Base-by-base conservation (phyloP, 139 green algal species). In the Micromonas commoda region DNA sequence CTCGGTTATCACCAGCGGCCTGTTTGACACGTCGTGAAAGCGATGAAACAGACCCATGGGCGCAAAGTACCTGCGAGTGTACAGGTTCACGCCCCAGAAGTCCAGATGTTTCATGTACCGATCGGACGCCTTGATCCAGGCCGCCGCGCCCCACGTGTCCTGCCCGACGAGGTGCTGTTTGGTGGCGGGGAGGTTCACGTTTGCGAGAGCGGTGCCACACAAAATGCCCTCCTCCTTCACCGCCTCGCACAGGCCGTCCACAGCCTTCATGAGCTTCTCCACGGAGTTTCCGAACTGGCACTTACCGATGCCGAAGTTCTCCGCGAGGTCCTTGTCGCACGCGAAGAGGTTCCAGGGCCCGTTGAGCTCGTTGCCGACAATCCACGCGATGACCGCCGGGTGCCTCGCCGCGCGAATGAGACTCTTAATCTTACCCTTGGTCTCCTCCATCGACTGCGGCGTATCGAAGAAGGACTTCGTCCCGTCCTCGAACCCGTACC, bases 301-400 rank as follows among this genome's bases (percentile, higher is more conserved):
- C 1, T 35, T 35, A 3, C 66, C 53, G 66, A 73, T 29, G 32
- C 66, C 66, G 28, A 73, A 73, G 2, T 73, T 73, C 29, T 73
- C 66, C 9, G 66, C 66, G 16, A 73, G 28, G 29, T 73, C 66
- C 33, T 73, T 73, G 29, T 77, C 71, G 71, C 71, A 66, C 1
- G 51, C 51, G 71, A 77, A 77, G 34, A 66, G 64, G 29, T 77
- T 77, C 71, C 71, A 77, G 34, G 51, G 51, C 28, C 71, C 71
- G 35, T 77, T 77, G 34, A 77, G 51, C 37, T 77, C 71, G 35
- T 77, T 77, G 23, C 71, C 71, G 21, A 77, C 51, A 45, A 77
- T 77, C 71, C 71, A 77, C 13, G n/a, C 51, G n/a, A 65, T 21
- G 23, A 77, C 39, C 13, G 71, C 71, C 20, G 71, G 71, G 32